Evolutionary conservation across 2,329 filamentous ascomycete species (phyloP), one percentile per base, ranked within the genome.

Genomic region (Pestalotiopsis sp.): DNA sequence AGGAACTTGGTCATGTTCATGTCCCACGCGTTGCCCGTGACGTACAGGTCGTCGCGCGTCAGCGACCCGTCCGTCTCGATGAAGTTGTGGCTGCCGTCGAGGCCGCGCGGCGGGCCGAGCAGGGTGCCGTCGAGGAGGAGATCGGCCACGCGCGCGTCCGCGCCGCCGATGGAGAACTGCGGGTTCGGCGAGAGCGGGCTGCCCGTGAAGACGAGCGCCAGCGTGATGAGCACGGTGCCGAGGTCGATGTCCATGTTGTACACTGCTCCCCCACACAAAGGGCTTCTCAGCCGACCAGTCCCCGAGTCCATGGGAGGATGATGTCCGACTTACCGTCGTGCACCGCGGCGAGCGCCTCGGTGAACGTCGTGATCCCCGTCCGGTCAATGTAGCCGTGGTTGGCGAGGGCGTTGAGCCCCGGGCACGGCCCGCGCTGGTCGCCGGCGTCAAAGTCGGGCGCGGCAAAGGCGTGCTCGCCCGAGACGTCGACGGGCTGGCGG

Each of bases 41-140:
- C 72, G 73, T 88, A 88, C 0, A 88, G 75, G 68, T 88, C 86
- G 36, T 82, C 81, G 2, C 86, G 81, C 0, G 85, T 86, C 52
- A 82, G 81, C 63, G 85, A 87, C 0, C 78, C 82, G 74, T 88
- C 86, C 0, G 83, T 78, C 76, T 88, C 86, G 72, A 87, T 84
- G 64, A 84, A 82, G 73, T 87, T 87, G 74, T 88, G 86, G 2
- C 82, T 83, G 20, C 83, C 82, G n/a, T 75, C 76, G 2, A 88
- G 79, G 6, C 85, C 84, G 58, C 81, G 80, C 0, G 83, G 83
- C 25, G 78, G 77, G 3, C 82, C 78, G 3, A 85, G 76, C 0
- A 80, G 70, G 0, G 84, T 71, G 45, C 84, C 80, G 31, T 79
- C 76, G 6, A 83, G 73, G 6, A 84, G 73, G 68, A 83, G 80